Conservation (phyloP, 768 basidiomycete species). For the Lepiota venenata region DNA sequence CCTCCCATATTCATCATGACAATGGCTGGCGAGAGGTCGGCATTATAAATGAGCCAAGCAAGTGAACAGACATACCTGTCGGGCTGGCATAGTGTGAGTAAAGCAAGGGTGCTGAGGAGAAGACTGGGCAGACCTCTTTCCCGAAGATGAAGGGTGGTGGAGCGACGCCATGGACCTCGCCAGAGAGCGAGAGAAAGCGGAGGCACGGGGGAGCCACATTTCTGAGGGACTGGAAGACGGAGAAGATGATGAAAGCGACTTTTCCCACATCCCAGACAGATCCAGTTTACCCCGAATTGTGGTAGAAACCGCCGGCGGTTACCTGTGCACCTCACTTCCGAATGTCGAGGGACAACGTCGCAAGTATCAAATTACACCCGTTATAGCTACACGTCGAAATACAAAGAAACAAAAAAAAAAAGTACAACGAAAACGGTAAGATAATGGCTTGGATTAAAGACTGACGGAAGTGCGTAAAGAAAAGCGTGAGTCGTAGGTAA, state of each 20-base stretch:
- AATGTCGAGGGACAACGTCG: too few species aligned
- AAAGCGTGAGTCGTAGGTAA: too few species aligned
- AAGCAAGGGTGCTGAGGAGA: not conserved
- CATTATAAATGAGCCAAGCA: slow-evolving; percentile 9
- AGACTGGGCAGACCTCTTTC: slow-evolving; percentile 21
- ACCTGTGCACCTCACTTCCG: too few species aligned
- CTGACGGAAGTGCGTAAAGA: too few species aligned
- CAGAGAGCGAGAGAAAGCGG: slow-evolving; percentile 22
- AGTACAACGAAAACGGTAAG: slow-evolving; percentile 1
- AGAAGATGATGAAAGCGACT: slow-evolving; percentile 12
- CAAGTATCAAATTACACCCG: too few species aligned
- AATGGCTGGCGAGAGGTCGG: slow-evolving; percentile 48
- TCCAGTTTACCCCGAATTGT: too few species aligned
- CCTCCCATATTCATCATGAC: slow-evolving; percentile 99
- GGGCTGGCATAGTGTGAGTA: slow-evolving; percentile 37
- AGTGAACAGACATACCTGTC: slow-evolving; percentile 44
- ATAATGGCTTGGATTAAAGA: not conserved
- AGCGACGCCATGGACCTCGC: slow-evolving; percentile 13
- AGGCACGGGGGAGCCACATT: slow-evolving; percentile 13
- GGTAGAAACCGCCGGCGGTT: too few species aligned
- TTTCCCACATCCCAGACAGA: too few species aligned
- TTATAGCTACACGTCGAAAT: slow-evolving; percentile 2
- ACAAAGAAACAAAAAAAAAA: slow-evolving; percentile 15
- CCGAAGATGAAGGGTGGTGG: slow-evolving; percentile 13
- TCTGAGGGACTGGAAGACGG: not conserved